Evolutionary conservation across 495 filamentous ascomycete species (phyloP), one percentile per base, ranked within the genome.

Genomic region (Hyaloscypha variabilis): DNA sequence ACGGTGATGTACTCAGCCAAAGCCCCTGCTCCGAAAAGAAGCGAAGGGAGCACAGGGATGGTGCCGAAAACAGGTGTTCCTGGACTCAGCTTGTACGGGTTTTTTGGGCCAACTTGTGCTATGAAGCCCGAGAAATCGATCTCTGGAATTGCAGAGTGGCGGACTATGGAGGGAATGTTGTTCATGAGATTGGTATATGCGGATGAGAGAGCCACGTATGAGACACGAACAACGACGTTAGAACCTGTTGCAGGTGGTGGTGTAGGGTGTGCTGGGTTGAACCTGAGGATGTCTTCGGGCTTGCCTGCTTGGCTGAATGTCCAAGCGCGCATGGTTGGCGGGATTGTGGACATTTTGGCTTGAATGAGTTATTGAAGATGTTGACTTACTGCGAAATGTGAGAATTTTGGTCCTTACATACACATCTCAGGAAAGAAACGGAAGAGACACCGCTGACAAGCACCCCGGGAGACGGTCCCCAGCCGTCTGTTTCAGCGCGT

Each of bases 1-100:
- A 78, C 69, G 19, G 74, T 36, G 1, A 81, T 62, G 34, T 74
- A 69, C 28, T 74, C 71, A 11, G 78, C 76, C 34, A 82, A 64
- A 13, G 72, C 71, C 8, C 79, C 81, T 13, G 49, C 64, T 0
- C 78, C 77, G 6, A 24, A 17, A 4, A 65, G 61, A 13, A 72
- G 39, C 46, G 77, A 64, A 29, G 67, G 64, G 2, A 54, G 21
- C 19, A 80, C 57, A 3, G 68, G 50, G 5, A 62, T 26, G n/a
- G 25, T 62, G 28, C 80, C 81, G 11, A 46, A 46, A 8, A 46
- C 39, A 17, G 39, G 11, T 17, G 10, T 46, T 17, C 10, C 39
- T 17, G 39, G 39, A 3, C 6, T 17, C 11, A 46, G 39, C 19
- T 46, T 17, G 13, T 11, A 3, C 39, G 39, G 39, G 8, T 17